Evolutionary conservation across 176 grass and related monocot genomes (phyloP), one percentile per base, ranked within the genome.

Genomic region (Cenchrus fungigraminus): DNA sequence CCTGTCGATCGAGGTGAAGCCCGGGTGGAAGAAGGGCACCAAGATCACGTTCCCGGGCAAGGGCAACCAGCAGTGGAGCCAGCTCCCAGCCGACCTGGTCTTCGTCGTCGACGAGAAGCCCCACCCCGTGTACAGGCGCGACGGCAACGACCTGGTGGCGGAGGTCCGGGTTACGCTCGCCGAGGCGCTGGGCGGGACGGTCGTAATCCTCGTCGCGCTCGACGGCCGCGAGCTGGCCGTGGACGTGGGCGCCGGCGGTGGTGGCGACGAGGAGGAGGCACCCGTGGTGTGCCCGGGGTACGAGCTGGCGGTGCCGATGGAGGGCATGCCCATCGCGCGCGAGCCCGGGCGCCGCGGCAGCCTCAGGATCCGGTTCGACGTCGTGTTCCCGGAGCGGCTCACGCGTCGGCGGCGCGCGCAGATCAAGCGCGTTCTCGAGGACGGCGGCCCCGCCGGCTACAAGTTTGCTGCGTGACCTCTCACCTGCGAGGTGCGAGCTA

Each of bases 1-100:
- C 17, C 0, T 97, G 69, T 86, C 82, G 2, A 92, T 97, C 25
- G 90, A 94, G 65, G 90, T 97, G 77, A 92, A 97, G 80, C 90
- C 95, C 1, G 95, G 95, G 76, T 97, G 92, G 95, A 97, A 94
- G 82, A 92, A 91, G 17, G 92, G 95, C 10, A 97, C 95, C 1
- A 97, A 94, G 64, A 88, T 97, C 68, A 97, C 95, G 31, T 92
- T 92, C 66, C 83, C 89, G 10, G 77, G 87, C 2, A 97, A 92
- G 76, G 92, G 90, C 2, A 91, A 87, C 68, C 85, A 92, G 29
- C 80, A 81, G 40, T 71, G 54, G 58, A 86, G 71, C 74, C 79
- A 92, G 57, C 25, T 80, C 6, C 72, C 88, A 0, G 81, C 89
- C 1, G 92, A 97, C 61, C 83, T 97, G 8, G 59, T 94, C 6